Conservation (phyloP, 75 land plant species). For the Pinus tabuliformis region DNA sequence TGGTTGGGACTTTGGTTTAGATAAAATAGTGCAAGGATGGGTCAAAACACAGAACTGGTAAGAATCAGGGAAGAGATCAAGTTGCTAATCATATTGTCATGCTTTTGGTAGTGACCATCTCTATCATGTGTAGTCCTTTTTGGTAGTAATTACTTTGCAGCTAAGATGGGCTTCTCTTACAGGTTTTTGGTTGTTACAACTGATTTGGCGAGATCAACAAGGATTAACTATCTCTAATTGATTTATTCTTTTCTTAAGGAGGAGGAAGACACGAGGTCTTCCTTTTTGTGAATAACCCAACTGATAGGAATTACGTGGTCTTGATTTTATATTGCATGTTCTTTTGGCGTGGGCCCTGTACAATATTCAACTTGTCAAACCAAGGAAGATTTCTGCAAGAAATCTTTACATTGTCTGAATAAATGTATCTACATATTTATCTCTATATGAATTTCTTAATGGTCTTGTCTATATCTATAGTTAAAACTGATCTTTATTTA, state of each 20-base stretch:
- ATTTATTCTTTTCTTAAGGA: constrained; percentile 1
- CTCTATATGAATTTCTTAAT: not conserved
- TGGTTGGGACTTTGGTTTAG: not conserved
- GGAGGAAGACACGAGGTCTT: not conserved
- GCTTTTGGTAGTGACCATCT: not conserved
- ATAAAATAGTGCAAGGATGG: not conserved
- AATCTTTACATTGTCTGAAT: not conserved
- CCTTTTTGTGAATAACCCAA: not conserved
- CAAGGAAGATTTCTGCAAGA: constrained; percentile 2
- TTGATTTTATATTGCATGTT: not conserved
- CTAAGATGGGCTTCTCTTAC: not conserved
- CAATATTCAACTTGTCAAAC: constrained; percentile 5
- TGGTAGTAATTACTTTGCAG: not conserved
- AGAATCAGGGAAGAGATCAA: not conserved
- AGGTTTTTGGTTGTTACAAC: not conserved
- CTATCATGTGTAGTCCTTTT: not conserved
- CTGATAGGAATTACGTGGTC: not conserved
- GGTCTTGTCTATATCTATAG: not conserved
- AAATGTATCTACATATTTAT: constrained; percentile 2
- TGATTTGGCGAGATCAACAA: constrained; percentile 1
- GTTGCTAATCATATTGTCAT: not conserved
- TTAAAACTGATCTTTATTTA: not conserved
- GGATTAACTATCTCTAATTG: not conserved
- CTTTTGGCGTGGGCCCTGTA: not conserved
- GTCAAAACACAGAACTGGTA: not conserved